A percentile compares a stretch with the other conserved stretches of the same genome.
These are phyloP conservation scores for Rhodamnia argentea DNA, from an alignment of 345 rosid genomes.

Conservation along the genomic window DNA sequence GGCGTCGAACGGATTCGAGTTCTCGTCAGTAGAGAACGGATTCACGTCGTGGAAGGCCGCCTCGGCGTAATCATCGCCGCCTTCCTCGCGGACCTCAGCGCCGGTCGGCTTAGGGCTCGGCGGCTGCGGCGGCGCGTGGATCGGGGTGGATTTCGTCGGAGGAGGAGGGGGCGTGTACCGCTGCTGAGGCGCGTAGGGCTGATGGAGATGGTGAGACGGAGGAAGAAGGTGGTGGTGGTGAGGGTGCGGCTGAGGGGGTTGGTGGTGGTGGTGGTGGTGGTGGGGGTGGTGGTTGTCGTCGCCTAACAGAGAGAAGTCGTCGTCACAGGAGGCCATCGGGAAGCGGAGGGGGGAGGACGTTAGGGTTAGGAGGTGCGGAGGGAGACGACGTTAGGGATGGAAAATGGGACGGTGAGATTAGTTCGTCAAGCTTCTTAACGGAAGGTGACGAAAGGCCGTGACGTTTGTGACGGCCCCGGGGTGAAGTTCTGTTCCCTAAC, in stretches of 20 bases:
- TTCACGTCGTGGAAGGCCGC: conserved; percentile 44
- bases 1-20: conserved; percentile 20
- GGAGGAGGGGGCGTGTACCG: conserved; percentile 4
- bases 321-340: conserved; percentile 83
- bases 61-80: conserved; percentile 25
- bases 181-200: conserved; percentile 34
- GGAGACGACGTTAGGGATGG: conserved; percentile 51
- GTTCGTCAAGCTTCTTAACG: conserved; percentile 22
- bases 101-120: conserved; percentile 10
- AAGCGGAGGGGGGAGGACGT: conserved; percentile 26
- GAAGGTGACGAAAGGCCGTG: conserved; percentile 43
- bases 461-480: conserved; percentile 14
- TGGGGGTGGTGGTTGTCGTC: conserved; percentile 40
- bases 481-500: background rate
- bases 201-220: conserved; percentile 12
- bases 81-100: conserved; percentile 29
- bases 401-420: conserved; percentile 8
- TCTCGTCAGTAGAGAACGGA: conserved; percentile 27
- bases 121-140: conserved; percentile 23
- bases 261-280: conserved; percentile 17
- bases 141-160: conserved; percentile 16
- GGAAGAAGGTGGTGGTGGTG: conserved; percentile 13
- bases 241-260: conserved; percentile 1
- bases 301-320: conserved; percentile 67
- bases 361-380: conserved; percentile 38